A percentile compares a stretch with the other conserved stretches of the same genome.
Evolutionary conservation across 2,329 filamentous ascomycete species (phyloP).

Genomic region (Microdochium trichocladiopsis): DNA sequence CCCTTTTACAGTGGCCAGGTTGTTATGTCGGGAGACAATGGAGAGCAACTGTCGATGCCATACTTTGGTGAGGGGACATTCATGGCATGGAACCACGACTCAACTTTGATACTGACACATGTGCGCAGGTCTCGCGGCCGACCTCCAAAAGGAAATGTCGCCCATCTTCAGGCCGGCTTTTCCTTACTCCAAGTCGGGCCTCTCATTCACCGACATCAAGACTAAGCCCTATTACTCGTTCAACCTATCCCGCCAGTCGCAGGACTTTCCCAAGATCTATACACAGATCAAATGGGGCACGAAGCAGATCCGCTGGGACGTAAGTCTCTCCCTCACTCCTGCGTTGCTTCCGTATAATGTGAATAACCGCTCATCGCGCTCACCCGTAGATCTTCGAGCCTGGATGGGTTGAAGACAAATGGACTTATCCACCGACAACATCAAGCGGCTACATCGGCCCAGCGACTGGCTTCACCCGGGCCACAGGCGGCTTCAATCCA

Average conservation of each 20-base stretch:
- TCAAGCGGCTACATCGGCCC: constrained; percentile 18
- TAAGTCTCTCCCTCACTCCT: constrained; percentile 6
- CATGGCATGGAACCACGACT: not conserved
- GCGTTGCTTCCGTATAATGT: not conserved
- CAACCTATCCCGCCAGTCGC: constrained; percentile 12
- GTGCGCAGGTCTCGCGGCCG: constrained; percentile 10
- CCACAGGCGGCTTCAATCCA: constrained; percentile 9
- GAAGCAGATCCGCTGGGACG: constrained; percentile 20
- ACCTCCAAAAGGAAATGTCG: constrained; percentile 12
- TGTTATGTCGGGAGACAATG: constrained; percentile 18
- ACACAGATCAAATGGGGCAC: constrained; percentile 14
- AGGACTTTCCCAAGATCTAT: constrained; percentile 20
- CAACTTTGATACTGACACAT: constrained; percentile 1
- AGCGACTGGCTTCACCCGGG: constrained; percentile 8
- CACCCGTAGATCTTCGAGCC: constrained; percentile 15
- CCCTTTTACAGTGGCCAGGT: constrained; percentile 27
- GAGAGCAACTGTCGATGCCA: constrained; percentile 22
- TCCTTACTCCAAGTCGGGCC: constrained; percentile 8
- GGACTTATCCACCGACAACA: constrained; percentile 18
- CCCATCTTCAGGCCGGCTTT: constrained; percentile 10
- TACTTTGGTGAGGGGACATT: constrained; percentile 17
- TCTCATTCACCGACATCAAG: constrained; percentile 1
- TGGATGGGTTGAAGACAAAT: constrained; percentile 13
- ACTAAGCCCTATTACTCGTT: constrained; percentile 15
- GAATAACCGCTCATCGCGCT: constrained; percentile 1